Percentiles rank a stretch among this genome's conserved stretches.
phyloP scores from a whole-genome alignment of 1,139 yeast species.

The Yamadazyma triangularis region DNA sequence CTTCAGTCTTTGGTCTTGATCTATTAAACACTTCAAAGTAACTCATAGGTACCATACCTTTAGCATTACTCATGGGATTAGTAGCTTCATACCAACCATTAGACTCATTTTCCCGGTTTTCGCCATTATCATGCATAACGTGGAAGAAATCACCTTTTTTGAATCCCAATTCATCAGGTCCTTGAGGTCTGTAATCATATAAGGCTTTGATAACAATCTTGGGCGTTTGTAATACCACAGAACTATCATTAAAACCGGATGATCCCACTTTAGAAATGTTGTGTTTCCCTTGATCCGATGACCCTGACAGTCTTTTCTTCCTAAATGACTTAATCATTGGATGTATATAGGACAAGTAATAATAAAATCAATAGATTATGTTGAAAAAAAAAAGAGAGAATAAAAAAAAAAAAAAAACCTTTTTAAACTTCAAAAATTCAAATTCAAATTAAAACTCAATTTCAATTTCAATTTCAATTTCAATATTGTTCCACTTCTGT shows the following conservation, averaged over 20 bases:
- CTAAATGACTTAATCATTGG: constrained; percentile 45
- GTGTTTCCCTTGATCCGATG: constrained; percentile 33
- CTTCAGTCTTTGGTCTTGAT: constrained; percentile 31
- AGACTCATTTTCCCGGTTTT: constrained; percentile 19
- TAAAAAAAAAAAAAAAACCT: too few species aligned
- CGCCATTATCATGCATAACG: constrained; percentile 55
- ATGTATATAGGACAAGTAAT: too few species aligned
- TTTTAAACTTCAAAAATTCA: too few species aligned
- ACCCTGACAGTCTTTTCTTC: constrained; percentile 38
- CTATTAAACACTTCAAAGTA: constrained; percentile 80
- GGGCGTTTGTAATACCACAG: constrained; percentile 47
- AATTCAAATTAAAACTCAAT: too few species aligned
- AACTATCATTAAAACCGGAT: constrained; percentile 7
- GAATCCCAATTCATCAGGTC: constrained; percentile 78
- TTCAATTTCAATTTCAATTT: too few species aligned
- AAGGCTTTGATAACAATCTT: constrained; percentile 82
- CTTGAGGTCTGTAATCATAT: constrained; percentile 72
- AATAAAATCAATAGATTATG: too few species aligned
- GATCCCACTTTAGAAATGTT: constrained; percentile 32
- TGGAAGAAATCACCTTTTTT: constrained; percentile 84
- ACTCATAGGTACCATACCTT: constrained; percentile 84
- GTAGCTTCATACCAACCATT: constrained; percentile 85
- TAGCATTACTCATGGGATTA: constrained; percentile 72
- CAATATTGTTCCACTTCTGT: too few species aligned
- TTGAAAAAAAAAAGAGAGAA: too few species aligned